phyloP scores from a whole-genome alignment of 106 monocot species.

The Vanilla planifolia region DNA sequence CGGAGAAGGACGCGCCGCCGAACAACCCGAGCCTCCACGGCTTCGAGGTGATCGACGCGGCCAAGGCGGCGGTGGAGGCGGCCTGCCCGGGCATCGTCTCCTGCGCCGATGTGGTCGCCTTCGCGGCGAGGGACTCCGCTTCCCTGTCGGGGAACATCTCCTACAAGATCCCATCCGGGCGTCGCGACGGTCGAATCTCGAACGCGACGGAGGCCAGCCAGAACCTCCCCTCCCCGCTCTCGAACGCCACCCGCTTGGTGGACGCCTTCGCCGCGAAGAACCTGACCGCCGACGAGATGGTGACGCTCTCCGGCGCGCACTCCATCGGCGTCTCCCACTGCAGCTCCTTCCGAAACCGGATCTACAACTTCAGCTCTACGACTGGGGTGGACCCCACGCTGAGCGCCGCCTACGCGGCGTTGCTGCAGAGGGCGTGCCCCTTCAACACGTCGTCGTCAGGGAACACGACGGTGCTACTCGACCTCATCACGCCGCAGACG shows the following conservation, averaged over 20 bases:
- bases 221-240: slow-evolving; percentile 24
- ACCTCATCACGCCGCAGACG: background rate
- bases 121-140: slow-evolving; percentile 40
- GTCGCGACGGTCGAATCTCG: slow-evolving; percentile 35
- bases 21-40: slow-evolving; percentile 54
- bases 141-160: slow-evolving; percentile 18
- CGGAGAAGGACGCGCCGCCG: slow-evolving; percentile 27
- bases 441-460: no score
- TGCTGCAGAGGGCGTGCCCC: slow-evolving; percentile 15
- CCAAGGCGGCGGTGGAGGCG: slow-evolving; percentile 31
- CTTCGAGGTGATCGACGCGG: slow-evolving; percentile 43
- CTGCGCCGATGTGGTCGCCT: slow-evolving; percentile 49
- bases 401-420: slow-evolving; percentile 7
- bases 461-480: slow-evolving; percentile 8
- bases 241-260: slow-evolving; percentile 13
- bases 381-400: slow-evolving; percentile 12
- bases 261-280: slow-evolving; percentile 25
- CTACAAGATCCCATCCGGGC: slow-evolving; percentile 36
- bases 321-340: slow-evolving; percentile 44
- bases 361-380: slow-evolving; percentile 27
- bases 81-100: slow-evolving; percentile 33
- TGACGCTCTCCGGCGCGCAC: slow-evolving; percentile 47
- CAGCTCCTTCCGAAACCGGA: slow-evolving; percentile 24
- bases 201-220: slow-evolving; percentile 4
- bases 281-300: slow-evolving; percentile 35